phyloP scores from a whole-genome alignment of 108 stramenopile species.

The Nannochloropsis oceanica region DNA sequence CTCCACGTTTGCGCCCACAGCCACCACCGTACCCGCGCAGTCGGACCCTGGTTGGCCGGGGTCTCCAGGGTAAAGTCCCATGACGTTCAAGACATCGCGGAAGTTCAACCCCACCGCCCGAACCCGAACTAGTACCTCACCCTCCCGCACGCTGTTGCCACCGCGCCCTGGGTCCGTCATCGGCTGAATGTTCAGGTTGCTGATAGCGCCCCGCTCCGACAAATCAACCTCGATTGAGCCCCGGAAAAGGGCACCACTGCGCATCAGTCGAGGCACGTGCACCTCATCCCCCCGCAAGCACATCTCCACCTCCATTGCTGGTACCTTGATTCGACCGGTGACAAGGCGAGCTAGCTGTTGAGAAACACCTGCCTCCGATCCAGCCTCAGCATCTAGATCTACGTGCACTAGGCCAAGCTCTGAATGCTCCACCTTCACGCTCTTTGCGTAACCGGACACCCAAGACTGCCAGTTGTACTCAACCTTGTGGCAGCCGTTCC shows the following conservation, averaged over 20 bases:
- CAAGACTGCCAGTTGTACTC: not conserved
- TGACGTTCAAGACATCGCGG: not conserved
- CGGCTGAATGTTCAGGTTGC: not conserved
- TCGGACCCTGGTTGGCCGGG: not conserved
- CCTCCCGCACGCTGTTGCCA: not conserved
- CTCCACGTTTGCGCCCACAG: not conserved
- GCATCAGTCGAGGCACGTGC: not conserved
- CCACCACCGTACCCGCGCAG: not conserved
- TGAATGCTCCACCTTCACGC: not conserved
- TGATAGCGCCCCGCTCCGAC: not conserved
- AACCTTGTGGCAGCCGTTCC: not conserved
- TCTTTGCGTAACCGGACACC: not conserved
- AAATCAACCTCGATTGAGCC: not conserved
- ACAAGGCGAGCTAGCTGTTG: not conserved
- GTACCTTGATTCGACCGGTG: not conserved
- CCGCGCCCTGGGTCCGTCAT: not conserved
- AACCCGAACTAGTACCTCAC: not conserved
- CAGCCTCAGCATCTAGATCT: not conserved
- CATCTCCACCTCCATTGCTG: not conserved
- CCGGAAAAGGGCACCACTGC: not conserved
- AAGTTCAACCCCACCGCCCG: not conserved
- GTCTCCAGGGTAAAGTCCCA: not conserved
- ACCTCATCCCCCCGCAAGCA: not conserved
- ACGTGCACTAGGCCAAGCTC: not conserved
- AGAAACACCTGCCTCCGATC: not conserved